These are phyloP conservation scores for Pestalotiopsis sp. DNA, from an alignment of 2,329 filamentous ascomycete species.

Conservation along the genomic window DNA sequence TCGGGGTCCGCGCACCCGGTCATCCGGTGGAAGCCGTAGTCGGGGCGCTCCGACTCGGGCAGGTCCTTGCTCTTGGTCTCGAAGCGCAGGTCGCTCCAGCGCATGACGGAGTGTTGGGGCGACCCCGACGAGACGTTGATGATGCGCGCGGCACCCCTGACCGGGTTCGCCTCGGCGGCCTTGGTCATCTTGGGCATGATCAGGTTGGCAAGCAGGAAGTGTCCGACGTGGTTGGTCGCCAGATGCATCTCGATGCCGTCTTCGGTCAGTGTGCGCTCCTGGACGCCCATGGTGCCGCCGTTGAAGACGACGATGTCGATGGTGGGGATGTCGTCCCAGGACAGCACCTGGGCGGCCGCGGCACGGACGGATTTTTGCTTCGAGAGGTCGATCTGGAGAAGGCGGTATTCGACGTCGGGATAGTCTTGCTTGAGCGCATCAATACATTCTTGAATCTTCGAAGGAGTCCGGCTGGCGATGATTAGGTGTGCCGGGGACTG, in stretches of 20 bases:
- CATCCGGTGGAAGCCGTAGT: slow-evolving; percentile 21
- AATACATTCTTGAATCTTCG: slow-evolving; percentile 33
- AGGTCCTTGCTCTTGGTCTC: slow-evolving; percentile 34
- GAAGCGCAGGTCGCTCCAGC: slow-evolving; percentile 39
- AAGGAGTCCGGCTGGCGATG: slow-evolving; percentile 33
- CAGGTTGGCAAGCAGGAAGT: slow-evolving; percentile 32
- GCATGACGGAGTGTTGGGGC: slow-evolving; percentile 21
- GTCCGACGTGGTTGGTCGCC: slow-evolving; percentile 36
- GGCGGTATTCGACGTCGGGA: slow-evolving; percentile 31
- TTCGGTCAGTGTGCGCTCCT: slow-evolving; percentile 28
- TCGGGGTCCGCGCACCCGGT: slow-evolving; percentile 26
- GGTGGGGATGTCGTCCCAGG: slow-evolving; percentile 25
- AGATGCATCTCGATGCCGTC: slow-evolving; percentile 36
- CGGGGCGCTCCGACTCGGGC: slow-evolving; percentile 33
- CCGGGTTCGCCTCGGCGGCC: slow-evolving; percentile 17
- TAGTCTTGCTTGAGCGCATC: slow-evolving; percentile 28
- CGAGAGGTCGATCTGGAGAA: slow-evolving; percentile 40
- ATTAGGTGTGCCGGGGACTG: slow-evolving; percentile 36
- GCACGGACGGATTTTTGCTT: slow-evolving; percentile 37
- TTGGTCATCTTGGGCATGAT: slow-evolving; percentile 27
- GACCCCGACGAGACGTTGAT: slow-evolving; percentile 22
- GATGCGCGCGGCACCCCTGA: slow-evolving; percentile 20
- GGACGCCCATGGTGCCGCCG: slow-evolving; percentile 46
- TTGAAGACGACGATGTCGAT: slow-evolving; percentile 30
- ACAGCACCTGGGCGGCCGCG: slow-evolving; percentile 35